Evolutionary conservation across 768 basidiomycete genomes (phyloP), one percentile per base, ranked within the genome.

Genomic region (Russula emetica): DNA sequence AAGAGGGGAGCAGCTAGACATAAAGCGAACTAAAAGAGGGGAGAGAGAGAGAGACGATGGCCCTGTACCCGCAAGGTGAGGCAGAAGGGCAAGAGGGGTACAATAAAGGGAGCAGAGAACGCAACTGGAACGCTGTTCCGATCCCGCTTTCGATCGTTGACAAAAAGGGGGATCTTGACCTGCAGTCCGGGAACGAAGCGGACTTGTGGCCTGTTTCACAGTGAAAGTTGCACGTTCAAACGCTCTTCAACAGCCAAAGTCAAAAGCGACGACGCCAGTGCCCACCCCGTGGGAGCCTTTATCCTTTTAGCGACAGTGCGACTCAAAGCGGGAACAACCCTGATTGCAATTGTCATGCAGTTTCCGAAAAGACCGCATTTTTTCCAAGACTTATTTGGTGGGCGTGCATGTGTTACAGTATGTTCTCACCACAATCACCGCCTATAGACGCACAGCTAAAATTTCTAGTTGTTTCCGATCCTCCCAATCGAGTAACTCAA

Each of bases 1-100:
- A 45, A 42, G 58, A 68, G 61, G 30, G 53, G 9, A 45, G 53
- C n/a, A 57, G 11, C 42, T 66, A 57, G 49, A 65, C 69, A 68
- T 70, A 64, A 61, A 64, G 54, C 59, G 50, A 42, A 50, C 38
- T 40, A 38, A 24, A 20, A 56, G 45, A 42, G 55, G 20, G 50
- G 26, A 32, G 30, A 44, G 60, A 56, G 56, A 20, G 50, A 54
- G 44, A 42, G 36, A 24, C 28, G 57, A 47, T 45, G 20, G 38
- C 53, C 45, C 47, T 30, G 49, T 36, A 47, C 26, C 42, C 20
- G 14, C 14, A 36, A 40, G 26, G 55, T 32, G 47, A 42, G 47
- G 32, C n/a, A 3, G 62, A 52, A n/a, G 47, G 60, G 36, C 32
- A 24, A 55, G 45, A 61, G 59, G 42, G 40, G 42, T 30, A 42